Evolutionary conservation across 495 filamentous ascomycete genomes (phyloP).

Genomic region (Saxophila tyrrhenica): DNA sequence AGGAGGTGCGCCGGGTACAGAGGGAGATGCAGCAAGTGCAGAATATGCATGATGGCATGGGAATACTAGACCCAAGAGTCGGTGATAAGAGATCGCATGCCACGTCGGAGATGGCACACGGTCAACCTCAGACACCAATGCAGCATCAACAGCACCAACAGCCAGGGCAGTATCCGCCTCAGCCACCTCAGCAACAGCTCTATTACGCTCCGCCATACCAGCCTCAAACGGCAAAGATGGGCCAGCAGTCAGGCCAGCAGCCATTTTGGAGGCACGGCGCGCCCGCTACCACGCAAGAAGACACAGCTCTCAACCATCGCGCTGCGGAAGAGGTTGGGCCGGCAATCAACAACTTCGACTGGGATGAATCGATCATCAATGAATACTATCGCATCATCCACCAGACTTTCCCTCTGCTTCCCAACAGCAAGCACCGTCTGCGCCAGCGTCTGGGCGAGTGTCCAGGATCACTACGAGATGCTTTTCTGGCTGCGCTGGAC

Average conservation of each 20-base stretch:
- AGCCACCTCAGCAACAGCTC: neutral
- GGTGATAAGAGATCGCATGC: constrained; percentile 17
- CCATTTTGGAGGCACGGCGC: constrained; percentile 16
- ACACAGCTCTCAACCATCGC: neutral
- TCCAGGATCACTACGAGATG: constrained; percentile 50
- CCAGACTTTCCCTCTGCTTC: constrained; percentile 61
- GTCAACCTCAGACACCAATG: constrained; percentile 1
- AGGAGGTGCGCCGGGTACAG: neutral
- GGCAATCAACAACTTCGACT: constrained; percentile 9
- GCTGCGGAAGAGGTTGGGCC: constrained; percentile 1
- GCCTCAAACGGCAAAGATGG: neutral
- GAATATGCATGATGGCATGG: neutral
- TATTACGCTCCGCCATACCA: neutral
- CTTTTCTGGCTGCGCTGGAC: constrained; percentile 60
- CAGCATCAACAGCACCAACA: neutral
- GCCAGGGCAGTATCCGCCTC: neutral
- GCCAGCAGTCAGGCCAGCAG: neutral
- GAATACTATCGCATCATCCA: constrained; percentile 45
- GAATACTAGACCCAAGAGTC: neutral
- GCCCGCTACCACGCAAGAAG: constrained; percentile 1
- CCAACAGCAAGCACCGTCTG: constrained; percentile 51
- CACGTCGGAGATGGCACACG: constrained; percentile 7
- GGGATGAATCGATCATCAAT: constrained; percentile 19
- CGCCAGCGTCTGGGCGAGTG: constrained; percentile 50
- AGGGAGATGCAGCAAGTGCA: constrained; percentile 2